A percentile compares a stretch with the other conserved stretches of the same genome.
Conservation (phyloP, 2,329 filamentous ascomycete species). For the Xylaria arbuscula region DNA sequence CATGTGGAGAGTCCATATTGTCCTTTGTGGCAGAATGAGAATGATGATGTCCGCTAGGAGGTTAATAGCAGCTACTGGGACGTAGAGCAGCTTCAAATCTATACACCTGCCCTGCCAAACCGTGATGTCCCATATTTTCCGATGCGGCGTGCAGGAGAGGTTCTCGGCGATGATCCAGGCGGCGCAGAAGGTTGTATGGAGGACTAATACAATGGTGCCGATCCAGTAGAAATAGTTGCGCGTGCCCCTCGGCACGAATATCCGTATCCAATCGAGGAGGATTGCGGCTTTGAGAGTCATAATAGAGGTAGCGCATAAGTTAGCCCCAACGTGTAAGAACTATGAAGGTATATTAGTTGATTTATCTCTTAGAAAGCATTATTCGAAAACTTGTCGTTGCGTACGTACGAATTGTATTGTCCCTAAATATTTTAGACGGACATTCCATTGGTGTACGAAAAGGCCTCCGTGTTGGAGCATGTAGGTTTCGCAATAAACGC, state of each 20-base stretch:
- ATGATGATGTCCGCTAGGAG: conserved; percentile 56
- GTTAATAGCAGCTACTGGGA: conserved; percentile 57
- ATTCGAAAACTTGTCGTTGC: neutral
- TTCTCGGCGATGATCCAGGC: conserved; percentile 43
- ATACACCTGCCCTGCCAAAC: conserved; percentile 50
- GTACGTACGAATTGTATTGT: conserved; percentile 35
- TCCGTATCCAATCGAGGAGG: conserved; percentile 37
- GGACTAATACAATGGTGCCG: conserved; percentile 36
- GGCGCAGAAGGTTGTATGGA: conserved; percentile 41
- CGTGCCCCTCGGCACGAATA: conserved; percentile 37
- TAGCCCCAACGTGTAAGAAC: conserved; percentile 31
- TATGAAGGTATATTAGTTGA: neutral
- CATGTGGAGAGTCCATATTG: conserved; percentile 55
- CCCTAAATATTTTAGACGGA: conserved; percentile 31
- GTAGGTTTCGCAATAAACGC: conserved; percentile 12
- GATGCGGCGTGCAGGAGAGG: conserved; percentile 46
- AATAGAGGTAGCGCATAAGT: conserved; percentile 27
- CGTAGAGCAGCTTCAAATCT: conserved; percentile 54
- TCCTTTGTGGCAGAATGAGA: conserved; percentile 55
- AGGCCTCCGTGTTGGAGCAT: conserved; percentile 25
- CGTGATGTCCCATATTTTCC: conserved; percentile 45
- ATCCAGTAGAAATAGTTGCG: conserved; percentile 43
- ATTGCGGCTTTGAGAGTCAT: conserved; percentile 35
- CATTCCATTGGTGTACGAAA: conserved; percentile 42
- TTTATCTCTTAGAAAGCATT: neutral